Conservation (phyloP, 352 stramenopile genomes). For the Pythium sukuiense region DNA sequence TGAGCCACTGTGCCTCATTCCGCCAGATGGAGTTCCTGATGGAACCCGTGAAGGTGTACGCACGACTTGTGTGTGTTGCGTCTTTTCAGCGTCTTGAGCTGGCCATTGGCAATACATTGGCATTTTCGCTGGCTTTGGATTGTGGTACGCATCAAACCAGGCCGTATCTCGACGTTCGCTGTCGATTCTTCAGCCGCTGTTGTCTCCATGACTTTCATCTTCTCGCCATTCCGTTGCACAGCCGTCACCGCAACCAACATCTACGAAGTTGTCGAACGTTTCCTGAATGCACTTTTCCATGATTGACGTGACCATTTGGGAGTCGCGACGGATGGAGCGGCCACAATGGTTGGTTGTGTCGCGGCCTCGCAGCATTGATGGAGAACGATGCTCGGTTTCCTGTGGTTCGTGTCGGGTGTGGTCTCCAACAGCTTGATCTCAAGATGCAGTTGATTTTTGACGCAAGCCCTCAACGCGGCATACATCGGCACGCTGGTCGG, state of each 20-base stretch:
- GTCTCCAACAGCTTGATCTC: slow-evolving; percentile 28
- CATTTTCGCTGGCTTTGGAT: slow-evolving; percentile 18
- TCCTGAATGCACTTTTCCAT: not conserved
- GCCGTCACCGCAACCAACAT: slow-evolving; percentile 12
- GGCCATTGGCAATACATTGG: not conserved
- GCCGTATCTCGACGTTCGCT: slow-evolving; percentile 19
- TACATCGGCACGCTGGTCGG: not conserved
- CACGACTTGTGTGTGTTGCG: slow-evolving; percentile 11
- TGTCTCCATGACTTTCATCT: slow-evolving; percentile 15
- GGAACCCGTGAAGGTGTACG: no score
- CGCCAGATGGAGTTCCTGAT: slow-evolving; percentile 18
- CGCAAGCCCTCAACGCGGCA: not conserved
- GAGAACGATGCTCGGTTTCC: not conserved
- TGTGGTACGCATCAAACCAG: slow-evolving; percentile 8
- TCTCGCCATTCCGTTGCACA: slow-evolving; percentile 12
- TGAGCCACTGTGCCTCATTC: slow-evolving; percentile 18
- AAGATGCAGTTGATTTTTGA: slow-evolving; percentile 25
- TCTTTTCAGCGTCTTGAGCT: not conserved
- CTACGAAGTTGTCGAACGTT: not conserved
- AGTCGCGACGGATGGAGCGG: slow-evolving; percentile 4
- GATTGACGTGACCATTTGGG: not conserved
- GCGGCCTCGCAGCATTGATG: not conserved
- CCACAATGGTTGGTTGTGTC: not conserved
- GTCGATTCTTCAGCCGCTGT: slow-evolving; percentile 11
- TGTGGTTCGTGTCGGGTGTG: slow-evolving; percentile 21